Evolutionary conservation across 257 asterid species (phyloP), one percentile per base, ranked within the genome.

Genomic region (Ballota nigra): DNA sequence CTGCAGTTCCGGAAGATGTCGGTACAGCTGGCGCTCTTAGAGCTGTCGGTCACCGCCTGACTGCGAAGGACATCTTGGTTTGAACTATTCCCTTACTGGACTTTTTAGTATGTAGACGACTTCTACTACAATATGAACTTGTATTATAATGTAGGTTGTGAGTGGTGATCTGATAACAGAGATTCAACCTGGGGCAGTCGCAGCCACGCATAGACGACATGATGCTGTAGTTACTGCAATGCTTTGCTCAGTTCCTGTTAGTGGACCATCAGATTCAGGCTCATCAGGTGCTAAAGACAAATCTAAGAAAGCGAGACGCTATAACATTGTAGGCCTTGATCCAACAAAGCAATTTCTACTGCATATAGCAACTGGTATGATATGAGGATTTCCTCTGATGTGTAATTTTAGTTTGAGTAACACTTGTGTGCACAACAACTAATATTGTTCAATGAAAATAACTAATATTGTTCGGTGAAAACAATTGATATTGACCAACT

Each of bases 11-110:
- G 2, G 99, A 95, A 79, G 98, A 95, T 76, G 85, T 88, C 7
- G 99, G 99, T 60, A 92, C 98, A 65, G 98, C 99, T 80, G 97
- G 96, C 78, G 98, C 99, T 69, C 80, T 95, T 82, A 84, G 96
- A 75, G 94, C 96, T 65, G 91, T 95, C 72, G 84, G 83, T 84
- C 97, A 81, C 75, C 97, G 89, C 73, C 84, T 95, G 81, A 89
- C 88, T 74, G 96, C 96, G 0, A 84, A 83, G 68, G 96, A 95
- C 75, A 89, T 95, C 70, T 73, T 95, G 99, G 99, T 95, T 70
- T 74, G 88, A 70, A 13, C 69, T 76, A 20, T 71, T 33, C 70
- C 69, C 24, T 66, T 26, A 62, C 26, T 13, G 28, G 18, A 40
- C 24, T 67, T 78, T 66, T 72, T 52, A 58, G 36, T 72, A 66